Evolutionary conservation across 768 basidiomycete species (phyloP).

Genomic region (Tricholoma furcatifolium): DNA sequence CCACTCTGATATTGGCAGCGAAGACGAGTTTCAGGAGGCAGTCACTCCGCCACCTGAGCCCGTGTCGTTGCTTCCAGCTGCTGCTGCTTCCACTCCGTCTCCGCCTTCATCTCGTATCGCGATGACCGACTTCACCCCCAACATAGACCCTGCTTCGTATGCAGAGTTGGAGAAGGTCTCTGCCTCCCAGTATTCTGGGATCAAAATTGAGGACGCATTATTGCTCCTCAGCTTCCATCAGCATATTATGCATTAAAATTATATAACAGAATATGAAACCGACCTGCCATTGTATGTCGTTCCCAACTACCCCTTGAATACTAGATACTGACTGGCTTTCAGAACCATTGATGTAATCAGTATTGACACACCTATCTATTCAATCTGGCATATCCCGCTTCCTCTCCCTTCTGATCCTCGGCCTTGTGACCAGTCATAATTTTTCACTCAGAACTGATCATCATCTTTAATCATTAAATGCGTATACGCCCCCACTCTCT

Average conservation of each 20-base stretch:
- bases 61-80: conserved; percentile 31
- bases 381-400: not conserved
- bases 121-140: conserved; percentile 31
- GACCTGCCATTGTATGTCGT: conserved; percentile 9
- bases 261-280: conserved; percentile 4
- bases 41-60: conserved; percentile 68
- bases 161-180: conserved; percentile 50
- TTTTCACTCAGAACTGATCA: not conserved
- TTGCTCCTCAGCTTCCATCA: conserved; percentile 75
- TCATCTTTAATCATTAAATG: no score
- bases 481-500: not conserved
- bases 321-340: not conserved
- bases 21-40: conserved; percentile 73
- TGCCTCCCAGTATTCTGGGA: conserved; percentile 44
- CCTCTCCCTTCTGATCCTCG: not conserved
- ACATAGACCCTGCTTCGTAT: conserved; percentile 40
- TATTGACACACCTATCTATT: conserved; percentile 7
- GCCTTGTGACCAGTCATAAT: not conserved
- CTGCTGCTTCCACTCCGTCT: conserved; percentile 25
- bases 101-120: conserved; percentile 28
- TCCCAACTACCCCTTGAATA: not conserved
- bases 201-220: conserved; percentile 73
- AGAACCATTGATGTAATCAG: conserved; percentile 9
- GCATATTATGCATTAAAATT: conserved; percentile 51
- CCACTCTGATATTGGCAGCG: conserved; percentile 58